phyloP scores from a whole-genome alignment of 73 alveolate species.

The Stentor coeruleus region DNA sequence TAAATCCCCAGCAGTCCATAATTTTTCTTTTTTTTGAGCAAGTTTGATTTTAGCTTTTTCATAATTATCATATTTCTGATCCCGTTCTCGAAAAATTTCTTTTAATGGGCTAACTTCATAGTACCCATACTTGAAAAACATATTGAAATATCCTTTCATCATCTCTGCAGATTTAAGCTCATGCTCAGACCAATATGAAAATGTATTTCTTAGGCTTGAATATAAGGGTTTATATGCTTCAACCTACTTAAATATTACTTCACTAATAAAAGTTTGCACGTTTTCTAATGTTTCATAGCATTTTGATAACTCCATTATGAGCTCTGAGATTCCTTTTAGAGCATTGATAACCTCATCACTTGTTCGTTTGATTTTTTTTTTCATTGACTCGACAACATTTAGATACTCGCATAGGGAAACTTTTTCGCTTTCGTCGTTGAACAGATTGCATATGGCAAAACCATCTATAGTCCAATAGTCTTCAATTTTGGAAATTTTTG shows the following conservation, averaged over 20 bases:
- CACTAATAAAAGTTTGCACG: neutral
- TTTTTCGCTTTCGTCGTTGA: neutral
- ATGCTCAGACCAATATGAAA: neutral
- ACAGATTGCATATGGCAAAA: neutral
- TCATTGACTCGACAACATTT: neutral
- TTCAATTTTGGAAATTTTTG: neutral
- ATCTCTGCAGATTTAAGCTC: neutral
- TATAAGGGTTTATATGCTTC: neutral
- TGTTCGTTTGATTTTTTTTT: neutral
- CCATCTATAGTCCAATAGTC: conserved; percentile 1
- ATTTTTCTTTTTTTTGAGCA: neutral
- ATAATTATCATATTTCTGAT: neutral
- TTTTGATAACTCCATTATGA: neutral
- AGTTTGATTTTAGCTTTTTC: neutral
- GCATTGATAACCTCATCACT: neutral
- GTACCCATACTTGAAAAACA: neutral
- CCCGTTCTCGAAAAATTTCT: neutral
- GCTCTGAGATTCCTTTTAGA: neutral
- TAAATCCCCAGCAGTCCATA: neutral
- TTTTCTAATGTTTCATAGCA: conserved; percentile 1
- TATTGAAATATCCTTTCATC: neutral
- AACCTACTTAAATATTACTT: neutral
- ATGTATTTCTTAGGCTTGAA: neutral
- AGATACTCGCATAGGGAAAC: neutral
- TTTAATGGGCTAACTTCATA: neutral